phyloP scores from a whole-genome alignment of 495 filamentous ascomycete species.

The Penicillium malachiteum region DNA sequence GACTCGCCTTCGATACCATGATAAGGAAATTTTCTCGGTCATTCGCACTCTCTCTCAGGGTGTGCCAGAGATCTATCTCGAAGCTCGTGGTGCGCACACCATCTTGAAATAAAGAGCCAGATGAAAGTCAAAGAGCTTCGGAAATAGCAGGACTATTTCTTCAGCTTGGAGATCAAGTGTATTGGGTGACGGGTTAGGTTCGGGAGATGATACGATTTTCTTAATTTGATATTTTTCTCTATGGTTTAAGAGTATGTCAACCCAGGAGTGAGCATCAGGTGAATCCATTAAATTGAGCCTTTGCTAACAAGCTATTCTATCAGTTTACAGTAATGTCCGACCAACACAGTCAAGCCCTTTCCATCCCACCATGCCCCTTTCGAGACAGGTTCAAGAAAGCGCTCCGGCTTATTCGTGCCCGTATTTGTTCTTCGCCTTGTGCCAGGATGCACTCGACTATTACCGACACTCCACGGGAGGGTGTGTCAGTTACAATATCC shows the following conservation, averaged over 20 bases:
- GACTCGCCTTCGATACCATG: conserved; percentile 82
- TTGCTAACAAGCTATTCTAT: not conserved
- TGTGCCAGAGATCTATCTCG: conserved; percentile 80
- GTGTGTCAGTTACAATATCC: conserved; percentile 57
- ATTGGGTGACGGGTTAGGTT: not conserved
- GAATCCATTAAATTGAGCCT: not conserved
- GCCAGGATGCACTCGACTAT: conserved; percentile 44
- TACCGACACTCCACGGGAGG: conserved; percentile 51
- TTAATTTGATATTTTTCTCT: not conserved
- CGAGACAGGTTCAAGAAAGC: conserved; percentile 71
- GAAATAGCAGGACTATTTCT: not conserved
- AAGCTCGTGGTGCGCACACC: conserved; percentile 85
- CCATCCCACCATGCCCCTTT: conserved; percentile 77
- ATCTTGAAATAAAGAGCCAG: conserved; percentile 67
- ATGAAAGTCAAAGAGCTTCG: not conserved
- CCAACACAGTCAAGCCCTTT: conserved; percentile 89
- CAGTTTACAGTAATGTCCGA: conserved; percentile 42
- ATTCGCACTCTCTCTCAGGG: conserved; percentile 75
- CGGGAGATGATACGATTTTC: conserved; percentile 2
- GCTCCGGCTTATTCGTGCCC: conserved; percentile 98
- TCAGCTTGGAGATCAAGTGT: conserved; percentile 8
- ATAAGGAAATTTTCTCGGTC: conserved; percentile 83
- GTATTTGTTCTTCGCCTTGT: conserved; percentile 54
- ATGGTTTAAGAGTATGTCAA: too few species aligned
- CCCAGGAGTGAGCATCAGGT: too few species aligned